Conservation (phyloP, 73 alveolate species). For the Paramecium sonneborni region DNA sequence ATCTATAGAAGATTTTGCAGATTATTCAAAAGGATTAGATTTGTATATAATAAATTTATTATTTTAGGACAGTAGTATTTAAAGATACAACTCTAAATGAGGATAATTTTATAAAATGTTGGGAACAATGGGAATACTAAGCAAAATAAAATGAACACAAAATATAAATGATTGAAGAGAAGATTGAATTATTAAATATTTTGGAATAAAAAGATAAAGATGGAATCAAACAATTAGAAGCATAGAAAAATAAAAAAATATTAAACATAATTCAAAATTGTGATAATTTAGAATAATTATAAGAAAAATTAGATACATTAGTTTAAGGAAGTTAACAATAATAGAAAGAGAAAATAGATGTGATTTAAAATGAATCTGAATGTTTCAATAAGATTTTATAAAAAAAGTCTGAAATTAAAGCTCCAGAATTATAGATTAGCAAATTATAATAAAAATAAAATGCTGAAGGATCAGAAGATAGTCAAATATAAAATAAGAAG, state of each 20-base stretch:
- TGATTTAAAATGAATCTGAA: background rate
- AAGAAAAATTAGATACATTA: constrained; percentile 17
- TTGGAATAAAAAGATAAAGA: constrained; percentile 6
- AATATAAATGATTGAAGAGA: constrained; percentile 7
- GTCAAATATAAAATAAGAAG: background rate
- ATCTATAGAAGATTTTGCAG: constrained; percentile 12
- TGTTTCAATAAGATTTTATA: background rate
- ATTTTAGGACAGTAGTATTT: background rate
- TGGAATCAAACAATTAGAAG: background rate
- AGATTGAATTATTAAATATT: background rate
- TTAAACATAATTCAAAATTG: background rate
- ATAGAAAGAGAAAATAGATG: background rate
- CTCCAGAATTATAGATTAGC: background rate
- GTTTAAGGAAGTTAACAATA: background rate
- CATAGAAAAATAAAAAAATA: constrained; percentile 18
- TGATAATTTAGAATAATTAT: background rate
- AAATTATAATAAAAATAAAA: background rate
- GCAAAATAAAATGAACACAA: background rate
- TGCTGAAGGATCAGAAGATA: background rate
- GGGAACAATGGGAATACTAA: constrained; percentile 34
- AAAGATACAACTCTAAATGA: constrained; percentile 4
- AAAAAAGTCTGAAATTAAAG: constrained; percentile 1
- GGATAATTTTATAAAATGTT: constrained; percentile 23
- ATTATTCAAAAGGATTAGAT: constrained; percentile 28
- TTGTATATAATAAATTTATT: background rate